Base-by-base conservation (phyloP, 352 stramenopile species). In the Phytophthora podocarpi region DNA sequence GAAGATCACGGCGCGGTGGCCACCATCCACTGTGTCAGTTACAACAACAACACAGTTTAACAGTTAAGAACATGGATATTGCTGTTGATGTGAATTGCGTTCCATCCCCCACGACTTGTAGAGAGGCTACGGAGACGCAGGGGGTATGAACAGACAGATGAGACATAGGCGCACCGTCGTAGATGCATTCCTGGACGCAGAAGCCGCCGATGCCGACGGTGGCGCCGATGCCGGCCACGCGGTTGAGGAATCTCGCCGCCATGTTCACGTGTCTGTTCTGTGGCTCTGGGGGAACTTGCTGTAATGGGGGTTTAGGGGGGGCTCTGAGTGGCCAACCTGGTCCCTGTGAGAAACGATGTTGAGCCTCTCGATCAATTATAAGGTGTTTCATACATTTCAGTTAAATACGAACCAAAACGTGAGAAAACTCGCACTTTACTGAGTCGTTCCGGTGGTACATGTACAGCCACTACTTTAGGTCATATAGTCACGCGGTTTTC, bases 1-100 rank as follows among this genome's bases (percentile, higher is more conserved):
- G 78, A 99, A 99, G 70, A 99, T 98, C 40, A 99, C 97, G 35
- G 97, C 98, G 30, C 97, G 90, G 81, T 99, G 90, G 50, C 98
- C 98, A 34, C 97, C 98, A 66, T 99, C 97, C 26, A 99, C 98
- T 97, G 43, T 37, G 23, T n/a, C 16, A 45, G 15, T 37, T 46
- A n/a, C 11, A 40, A 41, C 4, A 37, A 53, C 26, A 59, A 26
- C 21, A 32, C 34, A 40, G 65, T 3, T 52, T 50, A 53, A 26
- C 20, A 31, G 54, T 57, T 45, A 60, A 50, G 5, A 51, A 34
- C 9, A 10, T 8, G 8, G 8, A 31, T 42, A 15, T n/a, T 3
- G n/a, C n/a, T n/a, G n/a, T n/a, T n/a, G n/a, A n/a, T n/a, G n/a
- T n/a, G n/a, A n/a, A n/a, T n/a, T n/a, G n/a, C n/a, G n/a, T n/a